Evolutionary conservation across 306 rosid species (phyloP).

Genomic region (Argentina anserina): DNA sequence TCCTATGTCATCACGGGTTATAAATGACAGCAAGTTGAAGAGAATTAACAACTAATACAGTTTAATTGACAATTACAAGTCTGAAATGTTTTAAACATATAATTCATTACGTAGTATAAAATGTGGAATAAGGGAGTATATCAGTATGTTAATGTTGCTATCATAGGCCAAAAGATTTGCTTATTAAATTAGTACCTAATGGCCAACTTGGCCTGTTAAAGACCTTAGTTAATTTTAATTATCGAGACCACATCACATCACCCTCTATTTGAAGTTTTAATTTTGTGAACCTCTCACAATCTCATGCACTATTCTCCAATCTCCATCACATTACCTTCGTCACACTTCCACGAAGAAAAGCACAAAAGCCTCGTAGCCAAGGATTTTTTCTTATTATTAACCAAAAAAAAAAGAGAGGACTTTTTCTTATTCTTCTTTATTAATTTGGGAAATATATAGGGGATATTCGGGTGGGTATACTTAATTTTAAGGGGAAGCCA

Average conservation of each 20-base stretch:
- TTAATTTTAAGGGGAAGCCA: constrained; percentile 29
- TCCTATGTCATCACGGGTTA: too few species aligned
- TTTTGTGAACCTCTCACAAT: constrained; percentile 25
- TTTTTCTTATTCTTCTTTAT: neutral
- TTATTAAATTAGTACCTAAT: constrained; percentile 18
- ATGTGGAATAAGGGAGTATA: neutral
- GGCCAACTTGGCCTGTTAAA: constrained; percentile 10
- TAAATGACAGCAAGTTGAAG: too few species aligned
- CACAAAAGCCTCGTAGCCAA: neutral
- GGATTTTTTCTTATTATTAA: too few species aligned
- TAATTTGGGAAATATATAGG: neutral
- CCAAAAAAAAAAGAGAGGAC: too few species aligned
- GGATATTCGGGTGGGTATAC: neutral
- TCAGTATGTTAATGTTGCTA: neutral
- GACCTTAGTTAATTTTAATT: constrained; percentile 7
- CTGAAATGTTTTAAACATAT: too few species aligned
- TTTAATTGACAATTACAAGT: too few species aligned
- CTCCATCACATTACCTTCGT: neutral
- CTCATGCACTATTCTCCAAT: constrained; percentile 9
- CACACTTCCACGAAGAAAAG: neutral
- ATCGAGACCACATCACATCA: constrained; percentile 34
- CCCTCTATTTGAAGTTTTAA: constrained; percentile 14
- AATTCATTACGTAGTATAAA: neutral
- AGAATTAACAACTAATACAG: too few species aligned
- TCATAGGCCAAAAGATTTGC: neutral